These are phyloP conservation scores for Venturia aucupariae DNA, from an alignment of 2,329 filamentous ascomycete species.

Conservation along the genomic window DNA sequence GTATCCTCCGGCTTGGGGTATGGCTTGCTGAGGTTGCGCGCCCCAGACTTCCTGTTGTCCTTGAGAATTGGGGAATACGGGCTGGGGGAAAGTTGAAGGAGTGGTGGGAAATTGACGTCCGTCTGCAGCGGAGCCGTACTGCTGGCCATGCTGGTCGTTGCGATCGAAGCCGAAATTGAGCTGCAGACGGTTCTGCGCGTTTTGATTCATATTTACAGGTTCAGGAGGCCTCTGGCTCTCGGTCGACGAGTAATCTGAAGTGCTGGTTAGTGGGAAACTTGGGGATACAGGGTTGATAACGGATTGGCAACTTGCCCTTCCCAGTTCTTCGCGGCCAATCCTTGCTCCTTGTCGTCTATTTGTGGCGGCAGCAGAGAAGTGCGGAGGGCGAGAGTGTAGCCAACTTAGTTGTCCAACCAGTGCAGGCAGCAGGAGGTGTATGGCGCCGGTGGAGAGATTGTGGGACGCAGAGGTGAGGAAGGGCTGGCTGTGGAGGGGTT, in stretches of 20 bases:
- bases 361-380: background rate
- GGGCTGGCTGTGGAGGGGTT: background rate
- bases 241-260: background rate
- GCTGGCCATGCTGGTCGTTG: slow-evolving; percentile 30
- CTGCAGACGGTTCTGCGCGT: slow-evolving; percentile 37
- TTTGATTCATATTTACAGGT: slow-evolving; percentile 17
- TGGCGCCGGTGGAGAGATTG: background rate
- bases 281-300: background rate
- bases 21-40: slow-evolving; percentile 29
- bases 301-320: background rate
- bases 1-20: slow-evolving; percentile 25
- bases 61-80: slow-evolving; percentile 57
- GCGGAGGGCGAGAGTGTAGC: background rate
- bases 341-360: background rate
- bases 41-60: slow-evolving; percentile 54
- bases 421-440: background rate
- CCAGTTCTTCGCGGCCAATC: background rate
- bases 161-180: slow-evolving; percentile 43
- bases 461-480: background rate
- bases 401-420: no score
- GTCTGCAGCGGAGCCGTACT: slow-evolving; percentile 29
- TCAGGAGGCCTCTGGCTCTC: background rate
- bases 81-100: slow-evolving; percentile 92
- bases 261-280: background rate
- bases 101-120: slow-evolving; percentile 54